phyloP scores from a whole-genome alignment of 164 flowering plant species.

The Akebia trifoliata region DNA sequence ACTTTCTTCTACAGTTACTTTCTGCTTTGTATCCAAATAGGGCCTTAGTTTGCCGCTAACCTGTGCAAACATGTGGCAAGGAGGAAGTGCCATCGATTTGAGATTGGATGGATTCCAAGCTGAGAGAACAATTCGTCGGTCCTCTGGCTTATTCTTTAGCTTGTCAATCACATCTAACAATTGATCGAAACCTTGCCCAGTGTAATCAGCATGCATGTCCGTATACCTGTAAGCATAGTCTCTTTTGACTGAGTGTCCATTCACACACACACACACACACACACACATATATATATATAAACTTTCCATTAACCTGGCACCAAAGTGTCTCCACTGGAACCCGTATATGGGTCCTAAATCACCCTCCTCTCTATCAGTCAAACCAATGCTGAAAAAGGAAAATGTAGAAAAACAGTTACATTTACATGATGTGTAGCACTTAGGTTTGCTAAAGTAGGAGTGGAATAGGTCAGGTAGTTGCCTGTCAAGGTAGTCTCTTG shows the following conservation, averaged over 20 bases:
- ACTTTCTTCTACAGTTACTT: too few species aligned
- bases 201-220: conserved; percentile 88
- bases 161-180: conserved; percentile 76
- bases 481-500: conserved; percentile 89
- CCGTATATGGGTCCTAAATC: conserved; percentile 95
- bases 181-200: conserved; percentile 96
- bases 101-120: conserved; percentile 99
- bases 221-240: conserved; percentile 52
- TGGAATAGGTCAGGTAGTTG: conserved; percentile 14
- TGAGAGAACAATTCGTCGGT: conserved; percentile 77
- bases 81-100: conserved; percentile 85
- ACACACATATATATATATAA: conserved; percentile 2
- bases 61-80: conserved; percentile 94
- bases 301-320: conserved; percentile 60
- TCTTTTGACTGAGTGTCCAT: conserved; percentile 16
- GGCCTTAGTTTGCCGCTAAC: too few species aligned
- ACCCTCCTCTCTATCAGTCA: conserved; percentile 80
- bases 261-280: too few species aligned
- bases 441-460: neutral
- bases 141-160: conserved; percentile 73
- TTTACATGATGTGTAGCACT: neutral
- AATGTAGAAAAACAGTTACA: neutral
- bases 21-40: too few species aligned
- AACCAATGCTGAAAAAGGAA: conserved; percentile 48
- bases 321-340: conserved; percentile 92